Conservation (phyloP, 2,329 filamentous ascomycete genomes). For the Lomentospora prolificans region DNA sequence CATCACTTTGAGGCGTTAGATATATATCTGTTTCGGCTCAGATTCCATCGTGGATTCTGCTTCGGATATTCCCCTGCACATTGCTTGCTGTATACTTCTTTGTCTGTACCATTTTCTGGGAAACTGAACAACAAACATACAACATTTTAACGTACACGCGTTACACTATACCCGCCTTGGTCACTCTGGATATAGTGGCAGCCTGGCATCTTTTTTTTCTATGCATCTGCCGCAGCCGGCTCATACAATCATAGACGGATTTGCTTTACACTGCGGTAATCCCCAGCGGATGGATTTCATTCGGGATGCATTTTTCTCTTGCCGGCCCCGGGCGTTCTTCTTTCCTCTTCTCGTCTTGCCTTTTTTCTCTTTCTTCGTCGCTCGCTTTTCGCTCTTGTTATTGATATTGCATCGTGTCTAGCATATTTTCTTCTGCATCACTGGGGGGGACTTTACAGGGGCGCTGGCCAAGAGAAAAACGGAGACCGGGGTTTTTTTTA, state of each 20-base stretch:
- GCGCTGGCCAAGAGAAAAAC: background rate
- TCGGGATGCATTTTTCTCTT: background rate
- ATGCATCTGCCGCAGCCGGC: background rate
- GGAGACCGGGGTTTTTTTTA: background rate
- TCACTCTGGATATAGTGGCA: background rate
- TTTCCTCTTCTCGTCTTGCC: background rate
- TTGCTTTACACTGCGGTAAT: background rate
- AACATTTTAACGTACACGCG: background rate
- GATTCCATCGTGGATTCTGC: background rate
- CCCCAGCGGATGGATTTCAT: background rate
- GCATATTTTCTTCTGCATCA: background rate
- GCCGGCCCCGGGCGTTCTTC: background rate
- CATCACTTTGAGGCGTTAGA: background rate
- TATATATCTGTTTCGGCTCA: background rate
- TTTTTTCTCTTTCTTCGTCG: slow-evolving; percentile 1
- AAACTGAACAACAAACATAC: slow-evolving; percentile 1
- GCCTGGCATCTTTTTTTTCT: background rate
- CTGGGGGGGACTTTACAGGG: background rate
- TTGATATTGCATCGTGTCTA: slow-evolving; percentile 1
- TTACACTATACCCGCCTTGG: background rate
- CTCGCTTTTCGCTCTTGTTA: background rate
- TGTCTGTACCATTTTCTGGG: background rate
- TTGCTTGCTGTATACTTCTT: background rate
- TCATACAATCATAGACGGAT: background rate
- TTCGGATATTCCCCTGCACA: background rate